Conservation (phyloP, 257 asterid genomes). For the Gentiana straminea region DNA sequence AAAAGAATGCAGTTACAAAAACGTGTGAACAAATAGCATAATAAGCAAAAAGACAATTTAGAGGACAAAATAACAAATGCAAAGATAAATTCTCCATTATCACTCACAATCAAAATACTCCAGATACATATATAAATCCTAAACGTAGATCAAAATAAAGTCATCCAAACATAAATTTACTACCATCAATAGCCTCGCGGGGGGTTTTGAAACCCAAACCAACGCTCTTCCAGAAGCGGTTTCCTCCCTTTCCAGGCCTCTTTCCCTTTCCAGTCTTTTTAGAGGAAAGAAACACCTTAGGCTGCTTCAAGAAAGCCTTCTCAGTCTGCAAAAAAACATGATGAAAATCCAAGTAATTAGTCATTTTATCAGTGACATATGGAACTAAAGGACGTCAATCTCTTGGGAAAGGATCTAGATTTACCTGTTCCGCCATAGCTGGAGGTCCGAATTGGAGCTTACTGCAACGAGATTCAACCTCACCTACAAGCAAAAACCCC, state of each 20-base stretch:
- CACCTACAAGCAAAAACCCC: too few species aligned
- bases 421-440: slow-evolving; percentile 56
- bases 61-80: too few species aligned
- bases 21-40: too few species aligned
- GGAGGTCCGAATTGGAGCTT: not conserved
- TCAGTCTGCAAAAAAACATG: slow-evolving; percentile 36
- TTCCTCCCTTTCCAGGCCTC: slow-evolving; percentile 59
- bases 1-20: too few species aligned
- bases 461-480: too few species aligned
- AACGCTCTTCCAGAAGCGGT: slow-evolving; percentile 44
- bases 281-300: slow-evolving; percentile 60
- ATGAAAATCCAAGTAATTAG: too few species aligned
- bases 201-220: slow-evolving; percentile 60
- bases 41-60: too few species aligned
- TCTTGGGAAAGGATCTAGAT: not conserved
- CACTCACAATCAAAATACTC: too few species aligned
- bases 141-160: too few species aligned
- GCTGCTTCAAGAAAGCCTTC: slow-evolving; percentile 72
- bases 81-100: too few species aligned
- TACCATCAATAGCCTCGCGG: slow-evolving; percentile 60
- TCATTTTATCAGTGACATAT: not conserved
- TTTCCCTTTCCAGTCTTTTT: slow-evolving; percentile 56
- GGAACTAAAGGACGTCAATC: not conserved
- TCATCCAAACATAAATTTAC: not conserved
- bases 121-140: too few species aligned